These are phyloP conservation scores for Talaromyces stipitatus DNA, from an alignment of 495 filamentous ascomycete genomes.

Conservation along the genomic window DNA sequence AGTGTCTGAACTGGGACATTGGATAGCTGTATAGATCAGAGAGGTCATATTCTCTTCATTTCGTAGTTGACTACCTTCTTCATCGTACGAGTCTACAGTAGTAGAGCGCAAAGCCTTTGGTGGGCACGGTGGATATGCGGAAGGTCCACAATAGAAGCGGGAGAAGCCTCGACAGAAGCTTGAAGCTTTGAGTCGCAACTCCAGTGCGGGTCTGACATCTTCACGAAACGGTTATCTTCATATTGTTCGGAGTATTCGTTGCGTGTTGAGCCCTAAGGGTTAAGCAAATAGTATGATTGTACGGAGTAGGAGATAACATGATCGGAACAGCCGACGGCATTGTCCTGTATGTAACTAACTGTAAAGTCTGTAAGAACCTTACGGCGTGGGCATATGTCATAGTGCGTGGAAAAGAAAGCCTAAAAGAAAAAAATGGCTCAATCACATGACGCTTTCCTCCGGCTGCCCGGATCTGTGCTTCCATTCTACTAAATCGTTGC, in stretches of 20 bases:
- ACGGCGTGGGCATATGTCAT: background rate
- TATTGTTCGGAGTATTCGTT: no score
- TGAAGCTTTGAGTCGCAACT: background rate
- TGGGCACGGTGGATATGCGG: background rate
- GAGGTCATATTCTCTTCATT: background rate
- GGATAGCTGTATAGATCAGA: background rate
- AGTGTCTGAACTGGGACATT: no score
- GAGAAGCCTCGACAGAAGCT: conserved; percentile 31
- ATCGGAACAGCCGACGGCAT: background rate
- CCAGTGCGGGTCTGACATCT: conserved; percentile 13
- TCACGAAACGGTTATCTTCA: background rate
- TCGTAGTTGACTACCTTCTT: background rate
- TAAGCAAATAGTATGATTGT: no score
- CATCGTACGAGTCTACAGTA: no score
- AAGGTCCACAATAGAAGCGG: conserved; percentile 43
- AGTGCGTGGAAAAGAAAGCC: conserved; percentile 10
- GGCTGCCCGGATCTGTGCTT: background rate
- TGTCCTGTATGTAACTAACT: no score
- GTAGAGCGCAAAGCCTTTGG: no score
- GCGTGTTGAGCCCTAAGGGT: no score
- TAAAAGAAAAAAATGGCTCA: conserved; percentile 20
- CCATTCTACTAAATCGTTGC: background rate
- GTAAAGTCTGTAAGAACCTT: no score
- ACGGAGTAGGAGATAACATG: background rate
- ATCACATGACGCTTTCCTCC: conserved; percentile 7